Percentiles rank a stretch among this genome's conserved stretches.
Evolutionary conservation across 768 basidiomycete genomes (phyloP).

Genomic region (Lactarius psammicola): DNA sequence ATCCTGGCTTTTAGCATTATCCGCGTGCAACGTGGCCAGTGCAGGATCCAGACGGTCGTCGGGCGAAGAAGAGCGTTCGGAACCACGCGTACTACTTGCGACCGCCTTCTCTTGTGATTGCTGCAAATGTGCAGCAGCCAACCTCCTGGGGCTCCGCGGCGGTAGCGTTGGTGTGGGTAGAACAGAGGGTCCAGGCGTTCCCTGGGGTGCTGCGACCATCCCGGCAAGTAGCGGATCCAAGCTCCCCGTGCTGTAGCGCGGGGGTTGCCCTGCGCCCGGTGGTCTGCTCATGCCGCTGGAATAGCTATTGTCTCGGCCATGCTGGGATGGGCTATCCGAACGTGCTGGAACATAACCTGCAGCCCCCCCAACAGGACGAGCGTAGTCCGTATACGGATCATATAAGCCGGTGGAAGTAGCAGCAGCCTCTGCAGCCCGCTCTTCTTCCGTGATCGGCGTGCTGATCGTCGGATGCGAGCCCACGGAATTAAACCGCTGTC

Average conservation of each 20-base stretch:
- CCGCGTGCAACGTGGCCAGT: neutral
- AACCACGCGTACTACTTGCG: neutral
- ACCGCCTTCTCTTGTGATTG: neutral
- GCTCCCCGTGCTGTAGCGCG: conserved; percentile 54
- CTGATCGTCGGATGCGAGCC: conserved; percentile 28
- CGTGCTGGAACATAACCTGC: conserved; percentile 48
- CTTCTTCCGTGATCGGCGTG: conserved; percentile 27
- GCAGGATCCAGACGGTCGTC: conserved; percentile 20
- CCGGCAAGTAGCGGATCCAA: conserved; percentile 56
- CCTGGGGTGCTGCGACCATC: neutral
- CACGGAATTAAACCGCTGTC: conserved; percentile 30
- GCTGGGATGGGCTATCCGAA: conserved; percentile 47
- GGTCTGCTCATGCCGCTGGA: conserved; percentile 33
- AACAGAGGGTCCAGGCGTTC: neutral
- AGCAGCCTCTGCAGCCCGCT: conserved; percentile 11
- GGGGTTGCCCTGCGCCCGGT: conserved; percentile 41
- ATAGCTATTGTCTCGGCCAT: conserved; percentile 29
- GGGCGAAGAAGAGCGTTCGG: neutral
- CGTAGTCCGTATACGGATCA: conserved; percentile 24
- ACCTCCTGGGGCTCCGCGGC: conserved; percentile 23
- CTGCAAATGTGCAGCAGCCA: neutral
- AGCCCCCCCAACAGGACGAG: conserved; percentile 32
- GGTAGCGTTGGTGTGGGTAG: conserved; percentile 12
- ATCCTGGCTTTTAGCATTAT: conserved; percentile 5
- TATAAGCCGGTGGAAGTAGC: conserved; percentile 4